phyloP scores from a whole-genome alignment of 768 basidiomycete genomes.

The Ramaria rubella region DNA sequence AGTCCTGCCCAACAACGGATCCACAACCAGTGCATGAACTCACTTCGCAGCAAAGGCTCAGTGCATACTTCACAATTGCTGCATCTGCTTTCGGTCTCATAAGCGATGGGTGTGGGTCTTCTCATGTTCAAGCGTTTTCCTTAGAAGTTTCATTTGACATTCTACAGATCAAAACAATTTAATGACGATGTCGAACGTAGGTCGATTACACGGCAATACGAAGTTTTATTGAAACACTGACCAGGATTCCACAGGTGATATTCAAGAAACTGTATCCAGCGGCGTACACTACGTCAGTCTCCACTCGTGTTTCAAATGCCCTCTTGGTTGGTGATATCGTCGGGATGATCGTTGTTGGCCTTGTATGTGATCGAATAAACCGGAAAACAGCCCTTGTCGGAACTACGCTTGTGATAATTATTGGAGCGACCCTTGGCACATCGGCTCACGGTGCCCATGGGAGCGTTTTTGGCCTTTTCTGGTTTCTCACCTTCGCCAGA shows the following conservation, averaged over 20 bases:
- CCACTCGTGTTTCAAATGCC: constrained; percentile 65
- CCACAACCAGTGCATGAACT: too few species aligned
- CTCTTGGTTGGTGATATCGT: constrained; percentile 53
- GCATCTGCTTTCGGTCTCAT: constrained; percentile 62
- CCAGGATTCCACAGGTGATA: constrained; percentile 48
- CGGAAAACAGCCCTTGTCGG: constrained; percentile 69
- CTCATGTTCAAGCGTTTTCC: neutral
- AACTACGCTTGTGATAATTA: constrained; percentile 62
- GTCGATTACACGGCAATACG: constrained; percentile 11
- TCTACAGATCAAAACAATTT: constrained; percentile 58
- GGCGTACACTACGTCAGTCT: constrained; percentile 53
- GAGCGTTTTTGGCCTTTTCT: constrained; percentile 54
- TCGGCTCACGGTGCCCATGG: constrained; percentile 58
- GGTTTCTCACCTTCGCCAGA: constrained; percentile 67
- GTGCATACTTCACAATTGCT: constrained; percentile 56
- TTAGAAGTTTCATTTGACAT: neutral
- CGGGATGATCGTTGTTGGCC: constrained; percentile 42
- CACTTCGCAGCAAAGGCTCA: too few species aligned
- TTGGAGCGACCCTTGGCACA: constrained; percentile 65
- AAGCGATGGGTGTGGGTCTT: constrained; percentile 48
- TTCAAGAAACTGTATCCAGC: constrained; percentile 58
- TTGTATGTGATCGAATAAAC: constrained; percentile 69
- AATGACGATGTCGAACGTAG: constrained; percentile 63
- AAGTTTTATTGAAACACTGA: too few species aligned
- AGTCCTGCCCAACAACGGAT: too few species aligned